Base-by-base conservation (phyloP, 192 early-diverging fungal species). In the Backusella tuberculispora region DNA sequence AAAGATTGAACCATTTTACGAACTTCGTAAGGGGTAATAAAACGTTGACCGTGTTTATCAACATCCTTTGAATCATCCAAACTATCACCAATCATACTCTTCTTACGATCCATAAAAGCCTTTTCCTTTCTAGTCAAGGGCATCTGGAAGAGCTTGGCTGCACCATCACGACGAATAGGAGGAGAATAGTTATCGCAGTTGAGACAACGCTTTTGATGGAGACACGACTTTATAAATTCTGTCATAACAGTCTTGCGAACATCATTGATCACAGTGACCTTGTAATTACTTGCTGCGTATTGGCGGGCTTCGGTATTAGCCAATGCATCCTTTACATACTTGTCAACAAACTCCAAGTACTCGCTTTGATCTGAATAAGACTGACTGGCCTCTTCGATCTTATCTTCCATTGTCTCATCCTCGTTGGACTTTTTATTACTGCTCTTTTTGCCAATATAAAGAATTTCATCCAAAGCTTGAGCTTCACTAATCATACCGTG, bases 401-500 rank as follows among this genome's bases (percentile, higher is more conserved):
- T 80, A 73, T 87, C 90, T 47, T 84, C 85, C 48, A 79, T 72
- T 13, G 81, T 78, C 8, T 83, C 80, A 37, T 83, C 74, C 0
- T 77, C 79, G 14, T 75, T 47, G 66, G 40, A 15, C 5, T 13
- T 2, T 14, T 65, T 44, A 13, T 15, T 37, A 46, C 83, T 86
- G 41, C 83, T 86, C 48, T 80, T 79, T 4, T 83, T 83, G 8
- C 85, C 83, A 66, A 76, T 56, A 63, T 76, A 40, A 45, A 74
- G 70, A 77, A 88, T 6, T 12, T 91, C 87, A 69, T 98, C 97
- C 24, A 99, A 74, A n/a, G 85, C 89, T 44, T 87, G 89, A 15
- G 97, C 95, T 72, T 98, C 94, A 44, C 90, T 86, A 44, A 98
- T 77, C 67, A 98, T 78, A 47, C 98, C 98, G 50, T 91, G 88